Percentiles rank a stretch among this genome's conserved stretches.
Evolutionary conservation across 1,284 basidiomycete genomes (phyloP).

Genomic region (Thelephora terrestris): DNA sequence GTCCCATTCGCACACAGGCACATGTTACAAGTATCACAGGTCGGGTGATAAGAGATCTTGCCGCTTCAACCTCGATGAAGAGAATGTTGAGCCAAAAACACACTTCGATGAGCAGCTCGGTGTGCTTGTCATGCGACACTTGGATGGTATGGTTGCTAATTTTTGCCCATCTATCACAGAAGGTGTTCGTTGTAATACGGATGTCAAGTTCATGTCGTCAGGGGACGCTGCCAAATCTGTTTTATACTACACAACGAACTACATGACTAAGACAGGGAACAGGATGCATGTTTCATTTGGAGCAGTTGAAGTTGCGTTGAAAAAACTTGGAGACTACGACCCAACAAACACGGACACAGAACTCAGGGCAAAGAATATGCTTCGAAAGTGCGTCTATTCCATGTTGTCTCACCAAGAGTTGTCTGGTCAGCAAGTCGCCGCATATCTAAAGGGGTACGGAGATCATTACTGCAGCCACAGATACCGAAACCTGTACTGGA

Average conservation of each 20-base stretch:
- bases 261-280: slow-evolving; percentile 19
- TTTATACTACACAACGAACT: slow-evolving; percentile 22
- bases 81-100: neutral
- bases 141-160: slow-evolving; percentile 16
- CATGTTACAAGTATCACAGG: slow-evolving; percentile 11
- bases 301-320: neutral
- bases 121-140: slow-evolving; percentile 10
- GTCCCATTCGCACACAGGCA: slow-evolving; percentile 10
- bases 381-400: slow-evolving; percentile 27
- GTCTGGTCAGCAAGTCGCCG: slow-evolving; percentile 26
- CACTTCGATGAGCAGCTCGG: slow-evolving; percentile 7
- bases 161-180: slow-evolving; percentile 15
- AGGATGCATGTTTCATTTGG: slow-evolving; percentile 5
- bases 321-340: no score
- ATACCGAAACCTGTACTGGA: slow-evolving; percentile 26
- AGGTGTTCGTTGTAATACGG: slow-evolving; percentile 18
- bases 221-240: slow-evolving; percentile 21
- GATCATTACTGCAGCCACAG: slow-evolving; percentile 30
- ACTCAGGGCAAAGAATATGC: slow-evolving; percentile 18
- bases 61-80: neutral
- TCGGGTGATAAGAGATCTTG: neutral
- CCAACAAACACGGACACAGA: no score
- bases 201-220: slow-evolving; percentile 21
- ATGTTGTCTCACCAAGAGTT: slow-evolving; percentile 30
- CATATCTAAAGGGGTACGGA: slow-evolving; percentile 24